Evolutionary conservation across 2,329 filamentous ascomycete genomes (phyloP).

Genomic region (Cytospora schulzeri): DNA sequence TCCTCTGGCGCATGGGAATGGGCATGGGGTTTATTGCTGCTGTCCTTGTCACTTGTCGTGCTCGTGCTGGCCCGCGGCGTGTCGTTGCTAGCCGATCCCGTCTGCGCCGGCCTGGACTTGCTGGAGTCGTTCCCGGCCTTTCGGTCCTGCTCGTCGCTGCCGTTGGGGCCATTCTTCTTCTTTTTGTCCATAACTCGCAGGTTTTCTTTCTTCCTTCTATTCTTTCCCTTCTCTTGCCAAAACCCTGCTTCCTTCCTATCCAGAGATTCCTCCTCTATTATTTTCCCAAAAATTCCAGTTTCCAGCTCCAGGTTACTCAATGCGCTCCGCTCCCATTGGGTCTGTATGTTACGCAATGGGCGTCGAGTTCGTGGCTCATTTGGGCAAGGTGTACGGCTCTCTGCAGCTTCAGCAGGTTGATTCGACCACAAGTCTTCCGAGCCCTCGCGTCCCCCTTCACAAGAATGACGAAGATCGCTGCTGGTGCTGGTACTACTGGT

Average conservation of each 20-base stretch:
- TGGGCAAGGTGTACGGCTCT: conserved; percentile 44
- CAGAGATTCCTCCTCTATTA: conserved; percentile 32
- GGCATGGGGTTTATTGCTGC: conserved; percentile 28
- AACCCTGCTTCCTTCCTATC: conserved; percentile 7
- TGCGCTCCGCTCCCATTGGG: conserved; percentile 46
- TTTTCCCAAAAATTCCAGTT: conserved; percentile 32
- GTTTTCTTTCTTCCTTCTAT: conserved; percentile 24
- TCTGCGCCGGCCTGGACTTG: conserved; percentile 37
- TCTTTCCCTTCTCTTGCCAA: conserved; percentile 3
- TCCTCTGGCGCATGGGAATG: conserved; percentile 36
- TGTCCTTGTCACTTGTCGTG: conserved; percentile 23
- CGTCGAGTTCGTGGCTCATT: conserved; percentile 46
- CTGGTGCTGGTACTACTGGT: neutral
- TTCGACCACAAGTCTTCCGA: conserved; percentile 36
- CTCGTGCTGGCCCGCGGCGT: conserved; percentile 24
- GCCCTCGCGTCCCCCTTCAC: conserved; percentile 15
- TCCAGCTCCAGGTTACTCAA: conserved; percentile 39
- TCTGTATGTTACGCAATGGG: conserved; percentile 47
- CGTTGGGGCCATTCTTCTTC: conserved; percentile 37
- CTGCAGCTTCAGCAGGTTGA: conserved; percentile 41
- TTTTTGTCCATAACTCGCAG: conserved; percentile 38
- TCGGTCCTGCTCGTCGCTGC: conserved; percentile 43
- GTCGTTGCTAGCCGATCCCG: conserved; percentile 20
- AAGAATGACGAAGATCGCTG: conserved; percentile 17
- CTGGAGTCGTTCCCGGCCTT: conserved; percentile 43